These are phyloP conservation scores for Sporothrix globosa DNA, from an alignment of 2,329 filamentous ascomycete species.

Conservation along the genomic window DNA sequence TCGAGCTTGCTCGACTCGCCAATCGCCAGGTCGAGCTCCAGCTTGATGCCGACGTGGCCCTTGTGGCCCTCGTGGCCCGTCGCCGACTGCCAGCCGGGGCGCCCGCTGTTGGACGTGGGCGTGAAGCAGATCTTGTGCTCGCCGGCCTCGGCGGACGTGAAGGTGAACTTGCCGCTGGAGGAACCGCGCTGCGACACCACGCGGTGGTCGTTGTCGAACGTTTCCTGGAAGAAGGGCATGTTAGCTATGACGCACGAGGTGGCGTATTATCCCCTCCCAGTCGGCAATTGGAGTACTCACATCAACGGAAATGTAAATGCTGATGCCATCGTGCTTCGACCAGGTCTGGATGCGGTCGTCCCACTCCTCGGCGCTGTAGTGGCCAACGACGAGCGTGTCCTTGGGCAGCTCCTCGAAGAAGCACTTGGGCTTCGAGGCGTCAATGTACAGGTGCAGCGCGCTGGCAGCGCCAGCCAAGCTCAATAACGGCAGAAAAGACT, in stretches of 20 bases:
- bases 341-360: conserved; percentile 71
- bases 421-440: conserved; percentile 83
- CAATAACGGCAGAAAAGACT: conserved; percentile 65
- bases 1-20: conserved; percentile 94
- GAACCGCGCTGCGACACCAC: conserved; percentile 84
- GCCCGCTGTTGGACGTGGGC: conserved; percentile 72
- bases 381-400: conserved; percentile 92
- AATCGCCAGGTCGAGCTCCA: conserved; percentile 88
- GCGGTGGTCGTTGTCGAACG: conserved; percentile 97
- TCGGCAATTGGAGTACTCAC: conserved; percentile 39
- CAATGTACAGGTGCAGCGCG: conserved; percentile 94
- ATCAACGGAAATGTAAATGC: conserved; percentile 89
- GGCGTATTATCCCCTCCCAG: background rate
- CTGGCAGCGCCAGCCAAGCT: conserved; percentile 68
- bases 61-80: conserved; percentile 40
- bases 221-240: conserved; percentile 59
- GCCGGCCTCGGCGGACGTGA: conserved; percentile 90
- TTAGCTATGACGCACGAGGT: background rate
- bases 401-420: conserved; percentile 99
- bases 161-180: conserved; percentile 83
- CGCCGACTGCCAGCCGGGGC: conserved; percentile 70
- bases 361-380: conserved; percentile 85
- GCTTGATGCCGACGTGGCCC: conserved; percentile 75
- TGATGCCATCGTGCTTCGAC: conserved; percentile 72
- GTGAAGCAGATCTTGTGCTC: conserved; percentile 96